These are phyloP conservation scores for Paxillus ammoniavirescens DNA, from an alignment of 768 basidiomycete species.

Conservation along the genomic window DNA sequence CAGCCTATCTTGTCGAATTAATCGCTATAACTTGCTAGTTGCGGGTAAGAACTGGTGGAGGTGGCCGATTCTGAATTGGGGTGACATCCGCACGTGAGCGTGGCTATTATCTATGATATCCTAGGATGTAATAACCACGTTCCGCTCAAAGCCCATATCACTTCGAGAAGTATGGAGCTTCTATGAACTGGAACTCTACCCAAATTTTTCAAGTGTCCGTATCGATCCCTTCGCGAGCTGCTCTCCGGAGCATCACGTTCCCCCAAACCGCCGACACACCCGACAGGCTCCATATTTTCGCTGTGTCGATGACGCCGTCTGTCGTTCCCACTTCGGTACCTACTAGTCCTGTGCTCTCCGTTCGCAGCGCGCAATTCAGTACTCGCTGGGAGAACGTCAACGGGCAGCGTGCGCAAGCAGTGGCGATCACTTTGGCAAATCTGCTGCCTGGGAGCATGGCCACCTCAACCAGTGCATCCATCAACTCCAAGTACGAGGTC, in stretches of 20 bases:
- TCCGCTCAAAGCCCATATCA: conserved; percentile 40
- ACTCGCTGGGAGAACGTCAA: conserved; percentile 44
- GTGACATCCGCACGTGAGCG: conserved; percentile 43
- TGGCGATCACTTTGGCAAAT: conserved; percentile 54
- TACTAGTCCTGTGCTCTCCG: conserved; percentile 31
- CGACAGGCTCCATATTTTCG: conserved; percentile 46
- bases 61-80: conserved; percentile 40
- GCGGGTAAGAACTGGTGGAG: conserved; percentile 46
- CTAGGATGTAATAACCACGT: background rate
- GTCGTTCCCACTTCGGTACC: conserved; percentile 23
- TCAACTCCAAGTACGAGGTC: conserved; percentile 34
- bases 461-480: conserved; percentile 27
- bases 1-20: background rate
- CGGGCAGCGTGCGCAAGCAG: conserved; percentile 41
- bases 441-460: conserved; percentile 37
- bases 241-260: conserved; percentile 44
- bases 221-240: conserved; percentile 38
- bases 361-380: conserved; percentile 44
- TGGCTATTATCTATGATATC: background rate
- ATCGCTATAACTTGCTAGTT: conserved; percentile 28
- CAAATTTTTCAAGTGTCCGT: conserved; percentile 47
- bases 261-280: conserved; percentile 27
- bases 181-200: conserved; percentile 40
- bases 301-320: conserved; percentile 40
- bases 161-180: conserved; percentile 34